Evolutionary conservation across 2,329 filamentous ascomycete species (phyloP), one percentile per base, ranked within the genome.

Genomic region (Pseudogymnoascus sp.): DNA sequence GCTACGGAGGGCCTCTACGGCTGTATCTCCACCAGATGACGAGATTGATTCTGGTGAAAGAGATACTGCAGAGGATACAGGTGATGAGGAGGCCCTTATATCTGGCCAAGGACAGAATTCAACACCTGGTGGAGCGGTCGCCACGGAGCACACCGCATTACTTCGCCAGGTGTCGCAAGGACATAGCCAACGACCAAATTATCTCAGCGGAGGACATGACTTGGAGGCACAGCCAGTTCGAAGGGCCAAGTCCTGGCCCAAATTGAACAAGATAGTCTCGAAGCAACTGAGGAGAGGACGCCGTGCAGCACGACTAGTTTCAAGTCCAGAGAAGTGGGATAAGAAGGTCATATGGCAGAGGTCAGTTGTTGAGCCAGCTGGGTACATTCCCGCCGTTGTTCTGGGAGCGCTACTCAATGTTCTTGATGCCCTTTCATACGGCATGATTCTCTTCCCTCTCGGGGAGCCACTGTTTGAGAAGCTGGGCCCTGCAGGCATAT

Each of bases 371-470:
- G 80, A 85, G 40, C 91, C 92, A 0, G 77, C 84, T 16, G 85
- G 84, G 59, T 89, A 88, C 67, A 73, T 97, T 14, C 94, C 94
- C 1, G 89, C 93, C 2, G 93, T 97, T 1, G 83, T 96, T 67
- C 84, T 99, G 0, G 94, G 94, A 0, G 77, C 96, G 25, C 80
- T 99, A 1, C 83, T 99, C 16, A 99, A 99, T 69, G 88, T 99
- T 53, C 80, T 99, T 18, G 94, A 99, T 78, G 94, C 92, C 5
- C 77, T 99, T 42, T 97, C 93, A 2, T 99, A 99, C 71, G 94
- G 90, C 69, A 94, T 96, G 89, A 96, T 97, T 70, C 77, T 99
- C 11, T 99, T 99, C 68, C 94, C 94, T 0, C 81, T 99, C 0
- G 92, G 93, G 5, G 89, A 90, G 66, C 85, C 90, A 6, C 83